Evolutionary conservation across 345 rosid genomes (phyloP), one percentile per base, ranked within the genome.

Genomic region (Euphorbia lathyris): DNA sequence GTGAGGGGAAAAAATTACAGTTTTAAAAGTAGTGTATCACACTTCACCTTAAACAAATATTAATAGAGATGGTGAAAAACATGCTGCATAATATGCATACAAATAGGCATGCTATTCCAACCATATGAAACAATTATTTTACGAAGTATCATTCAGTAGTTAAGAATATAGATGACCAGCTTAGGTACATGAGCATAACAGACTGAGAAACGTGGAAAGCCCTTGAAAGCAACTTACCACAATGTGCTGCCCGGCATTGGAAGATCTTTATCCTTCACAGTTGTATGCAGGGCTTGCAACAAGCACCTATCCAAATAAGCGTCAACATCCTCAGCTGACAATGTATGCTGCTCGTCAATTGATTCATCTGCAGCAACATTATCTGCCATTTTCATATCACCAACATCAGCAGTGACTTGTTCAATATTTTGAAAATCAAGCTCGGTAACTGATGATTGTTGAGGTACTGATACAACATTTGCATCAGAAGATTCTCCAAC

Each of bases 231-330:
- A 69, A 59, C 79, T 76, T 82, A 95, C 99, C 97, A 95, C 22
- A 95, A 76, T 34, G 96, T 86, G 81, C 99, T 95, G 73, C 99
- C 99, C 47, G 97, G 97, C 76, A 95, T 77, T 36, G 97, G 97
- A 62, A 95, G 92, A 78, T 95, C 97, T 75, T 90, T 95, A 50
- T 90, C 99, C 74, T 92, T 92, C 0, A 92, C 83, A 48, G 96
- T 88, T 26, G 86, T 84, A 76, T 90, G 88, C 82, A 95, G 82
- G 56, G 99, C 97, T 80, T 95, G 97, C 83, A 95, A 77, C 71
- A 95, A 92, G 82, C 97, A 95, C 68, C 83, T 90, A 82, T 95
- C 97, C 74, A 95, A 84, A 80, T 81, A 85, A 48, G 89, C 70
- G 82, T 95, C 97, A 47, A 92, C 84, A 72, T 90, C 97, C 74